These are phyloP conservation scores for Sugiyamaella castrensis DNA, from an alignment of 1,139 yeast species.

Conservation along the genomic window DNA sequence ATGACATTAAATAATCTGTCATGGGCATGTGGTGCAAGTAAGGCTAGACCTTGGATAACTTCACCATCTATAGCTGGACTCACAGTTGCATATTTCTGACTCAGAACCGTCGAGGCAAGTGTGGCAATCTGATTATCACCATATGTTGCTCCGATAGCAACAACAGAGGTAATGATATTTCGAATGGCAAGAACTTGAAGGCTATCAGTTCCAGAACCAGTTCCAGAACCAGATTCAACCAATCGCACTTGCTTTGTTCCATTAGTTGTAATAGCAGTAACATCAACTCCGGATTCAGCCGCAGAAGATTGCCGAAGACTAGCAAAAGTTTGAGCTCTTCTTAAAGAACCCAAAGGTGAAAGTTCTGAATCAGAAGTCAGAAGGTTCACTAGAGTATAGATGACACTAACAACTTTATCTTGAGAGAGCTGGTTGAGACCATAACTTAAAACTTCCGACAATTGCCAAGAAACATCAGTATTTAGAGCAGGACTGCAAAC, in stretches of 20 bases:
- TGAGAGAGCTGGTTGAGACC: conserved; percentile 54
- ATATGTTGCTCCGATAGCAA: conserved; percentile 65
- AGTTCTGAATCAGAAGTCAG: conserved; percentile 52
- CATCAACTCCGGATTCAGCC: conserved; percentile 9
- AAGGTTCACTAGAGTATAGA: conserved; percentile 78
- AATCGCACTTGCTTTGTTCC: conserved; percentile 12
- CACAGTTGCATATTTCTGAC: conserved; percentile 66
- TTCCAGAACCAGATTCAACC: conserved; percentile 31
- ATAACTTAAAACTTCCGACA: conserved; percentile 43
- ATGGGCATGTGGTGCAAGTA: conserved; percentile 57
- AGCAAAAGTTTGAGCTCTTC: conserved; percentile 11
- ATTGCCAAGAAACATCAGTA: conserved; percentile 28
- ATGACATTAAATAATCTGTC: conserved; percentile 59
- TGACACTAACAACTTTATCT: conserved; percentile 81
- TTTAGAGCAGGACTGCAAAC: conserved; percentile 43
- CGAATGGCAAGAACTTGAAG: conserved; percentile 22
- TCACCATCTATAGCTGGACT: conserved; percentile 40
- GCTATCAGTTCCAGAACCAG: conserved; percentile 15
- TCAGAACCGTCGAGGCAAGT: conserved; percentile 73
- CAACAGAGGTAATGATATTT: conserved; percentile 67
- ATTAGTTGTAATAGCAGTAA: background rate
- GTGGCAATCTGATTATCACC: conserved; percentile 76
- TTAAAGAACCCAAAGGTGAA: conserved; percentile 8
- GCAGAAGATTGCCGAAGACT: conserved; percentile 6
- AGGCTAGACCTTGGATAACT: conserved; percentile 54